Evolutionary conservation across 2,329 filamentous ascomycete species (phyloP).

Genomic region (Fusarium sp.): DNA sequence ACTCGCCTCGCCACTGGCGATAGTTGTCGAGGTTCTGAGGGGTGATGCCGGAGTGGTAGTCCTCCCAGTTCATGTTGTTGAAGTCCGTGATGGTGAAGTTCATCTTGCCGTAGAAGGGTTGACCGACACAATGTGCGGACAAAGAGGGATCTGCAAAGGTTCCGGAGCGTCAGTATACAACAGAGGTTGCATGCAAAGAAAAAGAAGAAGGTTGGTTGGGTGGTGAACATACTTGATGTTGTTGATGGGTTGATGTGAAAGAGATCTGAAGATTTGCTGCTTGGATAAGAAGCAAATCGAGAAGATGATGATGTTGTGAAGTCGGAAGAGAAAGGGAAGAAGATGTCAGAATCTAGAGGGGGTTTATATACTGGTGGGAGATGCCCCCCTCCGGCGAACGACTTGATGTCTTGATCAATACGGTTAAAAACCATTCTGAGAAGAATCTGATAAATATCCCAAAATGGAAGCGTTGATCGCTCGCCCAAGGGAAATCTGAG

Average conservation of each 20-base stretch:
- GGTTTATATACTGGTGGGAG: constrained; percentile 8
- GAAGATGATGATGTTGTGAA: background rate
- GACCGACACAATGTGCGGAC: background rate
- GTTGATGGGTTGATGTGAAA: background rate
- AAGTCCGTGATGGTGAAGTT: too few species aligned
- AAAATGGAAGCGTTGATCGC: background rate
- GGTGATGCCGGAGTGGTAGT: too few species aligned
- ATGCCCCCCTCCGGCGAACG: background rate
- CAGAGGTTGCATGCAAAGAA: background rate
- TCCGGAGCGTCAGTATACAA: background rate
- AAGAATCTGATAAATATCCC: background rate
- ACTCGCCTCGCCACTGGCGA: too few species aligned
- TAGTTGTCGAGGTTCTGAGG: background rate
- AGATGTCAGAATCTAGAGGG: background rate
- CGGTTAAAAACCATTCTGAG: background rate
- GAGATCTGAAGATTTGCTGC: background rate
- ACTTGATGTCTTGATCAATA: constrained; percentile 4
- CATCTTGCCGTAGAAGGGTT: background rate
- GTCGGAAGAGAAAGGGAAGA: background rate
- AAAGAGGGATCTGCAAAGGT: background rate
- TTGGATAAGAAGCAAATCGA: background rate
- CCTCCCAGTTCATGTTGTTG: background rate
- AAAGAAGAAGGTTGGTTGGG: background rate
- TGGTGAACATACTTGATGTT: background rate
- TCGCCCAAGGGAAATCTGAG: background rate